phyloP scores from a whole-genome alignment of 306 rosid genomes.

The Fragaria iinumae region DNA sequence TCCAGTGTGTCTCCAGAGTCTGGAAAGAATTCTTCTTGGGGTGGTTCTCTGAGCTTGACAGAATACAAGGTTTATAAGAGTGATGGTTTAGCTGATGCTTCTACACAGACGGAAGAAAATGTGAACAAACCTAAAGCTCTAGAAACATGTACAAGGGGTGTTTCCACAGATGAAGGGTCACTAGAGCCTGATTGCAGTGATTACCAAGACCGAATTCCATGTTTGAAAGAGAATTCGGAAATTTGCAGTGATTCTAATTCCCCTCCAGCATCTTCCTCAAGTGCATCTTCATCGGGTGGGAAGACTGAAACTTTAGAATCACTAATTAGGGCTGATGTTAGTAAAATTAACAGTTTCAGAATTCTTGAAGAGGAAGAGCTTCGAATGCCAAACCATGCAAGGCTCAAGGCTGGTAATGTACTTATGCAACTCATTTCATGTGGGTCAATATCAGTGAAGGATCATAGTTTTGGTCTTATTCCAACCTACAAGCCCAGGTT shows the following conservation, averaged over 20 bases:
- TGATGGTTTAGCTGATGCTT: constrained; percentile 80
- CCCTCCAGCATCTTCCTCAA: constrained; percentile 57
- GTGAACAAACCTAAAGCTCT: constrained; percentile 34
- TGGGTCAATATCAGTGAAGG: constrained; percentile 86
- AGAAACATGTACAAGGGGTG: constrained; percentile 80
- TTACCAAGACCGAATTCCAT: constrained; percentile 29
- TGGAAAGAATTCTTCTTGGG: constrained; percentile 52
- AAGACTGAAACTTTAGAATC: constrained; percentile 89
- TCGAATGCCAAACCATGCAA: constrained; percentile 57
- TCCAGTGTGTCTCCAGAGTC: constrained; percentile 63
- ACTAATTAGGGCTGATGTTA: constrained; percentile 78
- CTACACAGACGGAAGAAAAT: constrained; percentile 86
- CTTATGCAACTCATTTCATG: constrained; percentile 90
- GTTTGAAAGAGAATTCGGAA: constrained; percentile 49
- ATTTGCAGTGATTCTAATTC: constrained; percentile 48
- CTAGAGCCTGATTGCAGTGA: constrained; percentile 48
- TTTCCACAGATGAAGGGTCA: constrained; percentile 79
- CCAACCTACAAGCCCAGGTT: constrained; percentile 71
- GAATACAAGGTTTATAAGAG: constrained; percentile 70
- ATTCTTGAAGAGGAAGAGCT: constrained; percentile 60
- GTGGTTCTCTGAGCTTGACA: constrained; percentile 59
- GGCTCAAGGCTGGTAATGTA: constrained; percentile 66
- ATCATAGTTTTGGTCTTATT: constrained; percentile 70
- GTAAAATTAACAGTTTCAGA: constrained; percentile 78
- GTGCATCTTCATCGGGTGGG: constrained; percentile 67